These are phyloP conservation scores for Corynascus novoguineensis DNA, from an alignment of 495 filamentous ascomycete genomes.

Conservation along the genomic window DNA sequence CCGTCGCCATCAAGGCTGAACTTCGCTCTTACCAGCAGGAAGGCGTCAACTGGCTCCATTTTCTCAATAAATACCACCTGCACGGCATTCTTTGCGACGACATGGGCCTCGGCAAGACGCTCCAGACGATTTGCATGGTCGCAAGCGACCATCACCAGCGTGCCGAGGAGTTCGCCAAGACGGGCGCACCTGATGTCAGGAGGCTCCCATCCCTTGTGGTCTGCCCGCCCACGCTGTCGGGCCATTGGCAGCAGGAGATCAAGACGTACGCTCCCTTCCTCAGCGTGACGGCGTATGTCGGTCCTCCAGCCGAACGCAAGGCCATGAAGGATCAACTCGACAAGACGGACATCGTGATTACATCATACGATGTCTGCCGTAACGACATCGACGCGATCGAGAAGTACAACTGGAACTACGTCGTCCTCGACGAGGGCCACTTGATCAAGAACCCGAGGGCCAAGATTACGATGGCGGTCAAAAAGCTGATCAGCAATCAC, in stretches of 20 bases:
- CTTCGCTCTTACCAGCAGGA: constrained; percentile 96
- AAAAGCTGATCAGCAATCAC: constrained; percentile 81
- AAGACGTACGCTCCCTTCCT: constrained; percentile 92
- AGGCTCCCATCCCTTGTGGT: constrained; percentile 88
- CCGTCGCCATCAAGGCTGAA: constrained; percentile 93
- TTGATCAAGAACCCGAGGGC: constrained; percentile 97
- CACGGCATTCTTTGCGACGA: constrained; percentile 98
- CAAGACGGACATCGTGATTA: constrained; percentile 85
- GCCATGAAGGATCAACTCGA: constrained; percentile 60
- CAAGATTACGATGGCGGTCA: constrained; percentile 87
- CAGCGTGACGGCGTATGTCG: constrained; percentile 80
- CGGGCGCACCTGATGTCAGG: constrained; percentile 66
- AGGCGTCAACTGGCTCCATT: constrained; percentile 97
- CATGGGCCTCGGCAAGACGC: constrained; percentile 96
- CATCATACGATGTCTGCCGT: constrained; percentile 93
- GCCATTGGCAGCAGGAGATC: constrained; percentile 98
- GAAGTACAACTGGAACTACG: constrained; percentile 90
- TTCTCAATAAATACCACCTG: constrained; percentile 95
- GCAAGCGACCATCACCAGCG: constrained; percentile 94
- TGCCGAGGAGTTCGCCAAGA: constrained; percentile 80
- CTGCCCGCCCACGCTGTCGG: constrained; percentile 94
- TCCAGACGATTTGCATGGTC: constrained; percentile 96
- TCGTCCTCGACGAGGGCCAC: constrained; percentile 94
- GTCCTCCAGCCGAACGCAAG: constrained; percentile 72
- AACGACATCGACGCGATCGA: constrained; percentile 85